Conservation (phyloP, 768 basidiomycete species). For the Leccinum truebloodii region DNA sequence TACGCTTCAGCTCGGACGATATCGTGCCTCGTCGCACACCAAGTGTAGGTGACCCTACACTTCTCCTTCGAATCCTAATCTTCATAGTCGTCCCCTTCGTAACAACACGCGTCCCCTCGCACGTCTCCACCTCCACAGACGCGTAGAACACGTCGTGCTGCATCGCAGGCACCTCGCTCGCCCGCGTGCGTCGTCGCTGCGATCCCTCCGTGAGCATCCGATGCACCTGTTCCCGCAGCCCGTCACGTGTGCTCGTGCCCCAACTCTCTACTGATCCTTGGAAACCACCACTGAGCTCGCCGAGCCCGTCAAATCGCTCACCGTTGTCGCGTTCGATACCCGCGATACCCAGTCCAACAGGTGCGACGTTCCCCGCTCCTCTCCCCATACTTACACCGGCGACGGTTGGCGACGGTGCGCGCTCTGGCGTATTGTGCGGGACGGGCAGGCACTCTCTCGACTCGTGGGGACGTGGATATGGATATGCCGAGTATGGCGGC, state of each 20-base stretch:
- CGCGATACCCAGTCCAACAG: constrained; percentile 29
- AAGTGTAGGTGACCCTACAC: constrained; percentile 24
- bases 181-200: constrained; percentile 20
- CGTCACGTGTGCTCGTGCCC: constrained; percentile 8
- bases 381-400: neutral
- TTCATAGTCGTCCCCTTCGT: neutral
- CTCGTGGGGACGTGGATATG: constrained; percentile 3
- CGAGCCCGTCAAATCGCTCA: constrained; percentile 29
- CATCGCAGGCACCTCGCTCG: constrained; percentile 21
- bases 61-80: constrained; percentile 17
- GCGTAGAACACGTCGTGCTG: constrained; percentile 33
- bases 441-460: constrained; percentile 18
- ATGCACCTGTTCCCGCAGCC: constrained; percentile 21
- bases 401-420: neutral
- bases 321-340: constrained; percentile 29
- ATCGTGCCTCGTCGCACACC: constrained; percentile 24
- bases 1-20: constrained; percentile 31
- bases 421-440: constrained; percentile 30
- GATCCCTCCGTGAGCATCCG: constrained; percentile 22
- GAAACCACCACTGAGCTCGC: constrained; percentile 31
- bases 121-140: constrained; percentile 11
- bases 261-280: neutral
- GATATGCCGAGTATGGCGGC: constrained; percentile 21
- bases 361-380: neutral
- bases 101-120: neutral